Conservation (phyloP, 257 asterid species). For the Scutellaria baicalensis region DNA sequence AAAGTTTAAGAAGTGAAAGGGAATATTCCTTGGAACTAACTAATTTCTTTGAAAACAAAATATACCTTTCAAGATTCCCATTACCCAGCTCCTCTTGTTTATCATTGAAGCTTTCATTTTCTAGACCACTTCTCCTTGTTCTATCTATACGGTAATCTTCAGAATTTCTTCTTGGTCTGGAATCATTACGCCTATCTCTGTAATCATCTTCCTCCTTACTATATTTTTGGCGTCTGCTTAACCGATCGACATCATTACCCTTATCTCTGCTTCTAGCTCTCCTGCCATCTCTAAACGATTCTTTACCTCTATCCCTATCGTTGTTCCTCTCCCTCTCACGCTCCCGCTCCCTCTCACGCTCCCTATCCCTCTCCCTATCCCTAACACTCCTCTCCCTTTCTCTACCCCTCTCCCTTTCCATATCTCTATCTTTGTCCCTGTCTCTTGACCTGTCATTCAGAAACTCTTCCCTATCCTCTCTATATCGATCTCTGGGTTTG, state of each 20-base stretch:
- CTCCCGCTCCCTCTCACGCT: constrained; percentile 24
- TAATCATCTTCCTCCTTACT: constrained; percentile 38
- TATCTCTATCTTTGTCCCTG: constrained; percentile 24
- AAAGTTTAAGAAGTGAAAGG: background rate
- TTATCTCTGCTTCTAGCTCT: constrained; percentile 38
- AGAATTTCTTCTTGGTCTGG: constrained; percentile 48
- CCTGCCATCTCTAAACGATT: constrained; percentile 29
- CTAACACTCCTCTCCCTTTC: constrained; percentile 20
- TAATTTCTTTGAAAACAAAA: background rate
- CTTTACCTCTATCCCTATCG: constrained; percentile 40
- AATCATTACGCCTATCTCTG: constrained; percentile 38
- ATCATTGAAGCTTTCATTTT: constrained; percentile 22
- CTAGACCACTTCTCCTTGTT: constrained; percentile 27
- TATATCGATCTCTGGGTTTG: constrained; percentile 24
- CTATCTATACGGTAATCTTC: constrained; percentile 37
- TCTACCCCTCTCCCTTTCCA: constrained; percentile 31
- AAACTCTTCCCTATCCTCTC: constrained; percentile 30
- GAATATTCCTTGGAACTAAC: background rate
- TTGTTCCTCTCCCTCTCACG: constrained; percentile 24
- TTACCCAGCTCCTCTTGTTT: constrained; percentile 23
- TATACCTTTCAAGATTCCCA: constrained; percentile 47
- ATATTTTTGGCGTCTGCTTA: constrained; percentile 36
- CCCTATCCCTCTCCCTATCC: constrained; percentile 26
- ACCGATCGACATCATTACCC: constrained; percentile 35
- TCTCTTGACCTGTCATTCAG: constrained; percentile 27